Evolutionary conservation across 352 stramenopile genomes (phyloP).

Genomic region (Poterioochromonas sp.): DNA sequence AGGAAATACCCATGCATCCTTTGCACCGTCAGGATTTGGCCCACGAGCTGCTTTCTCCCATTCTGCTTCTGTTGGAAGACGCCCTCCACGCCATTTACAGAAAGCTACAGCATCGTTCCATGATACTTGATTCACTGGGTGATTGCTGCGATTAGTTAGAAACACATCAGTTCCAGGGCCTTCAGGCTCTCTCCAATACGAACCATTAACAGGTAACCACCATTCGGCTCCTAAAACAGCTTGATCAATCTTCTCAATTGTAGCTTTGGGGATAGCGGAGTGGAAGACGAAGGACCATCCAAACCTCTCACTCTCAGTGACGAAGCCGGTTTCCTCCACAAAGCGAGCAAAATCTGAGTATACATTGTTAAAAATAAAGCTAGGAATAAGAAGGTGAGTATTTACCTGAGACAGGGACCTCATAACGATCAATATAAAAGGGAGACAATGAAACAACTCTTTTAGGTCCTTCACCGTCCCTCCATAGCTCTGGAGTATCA

Average conservation of each 20-base stretch:
- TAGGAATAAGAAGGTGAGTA: background rate
- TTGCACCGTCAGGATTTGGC: background rate
- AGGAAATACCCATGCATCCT: conserved; percentile 41
- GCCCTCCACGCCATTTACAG: conserved; percentile 39
- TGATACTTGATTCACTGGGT: conserved; percentile 53
- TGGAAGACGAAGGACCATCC: conserved; percentile 56
- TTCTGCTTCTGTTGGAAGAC: conserved; percentile 46
- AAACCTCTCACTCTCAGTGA: conserved; percentile 51
- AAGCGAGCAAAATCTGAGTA: conserved; percentile 46
- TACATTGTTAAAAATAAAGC: background rate
- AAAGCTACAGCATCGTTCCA: conserved; percentile 51
- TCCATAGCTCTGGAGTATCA: background rate
- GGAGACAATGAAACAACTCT: background rate
- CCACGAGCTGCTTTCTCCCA: conserved; percentile 51
- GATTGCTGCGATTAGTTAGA: conserved; percentile 27
- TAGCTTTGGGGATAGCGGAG: conserved; percentile 28
- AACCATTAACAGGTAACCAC: conserved; percentile 47
- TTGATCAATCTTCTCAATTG: conserved; percentile 38
- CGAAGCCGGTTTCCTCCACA: conserved; percentile 45
- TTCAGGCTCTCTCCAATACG: conserved; percentile 33
- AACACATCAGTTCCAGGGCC: conserved; percentile 43
- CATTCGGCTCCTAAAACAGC: conserved; percentile 42
- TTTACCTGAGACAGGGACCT: conserved; percentile 14
- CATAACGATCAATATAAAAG: conserved; percentile 23
- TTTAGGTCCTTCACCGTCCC: conserved; percentile 12